Base-by-base conservation (phyloP, 148 eudicot species). In the Pharnaceum exiguum region DNA sequence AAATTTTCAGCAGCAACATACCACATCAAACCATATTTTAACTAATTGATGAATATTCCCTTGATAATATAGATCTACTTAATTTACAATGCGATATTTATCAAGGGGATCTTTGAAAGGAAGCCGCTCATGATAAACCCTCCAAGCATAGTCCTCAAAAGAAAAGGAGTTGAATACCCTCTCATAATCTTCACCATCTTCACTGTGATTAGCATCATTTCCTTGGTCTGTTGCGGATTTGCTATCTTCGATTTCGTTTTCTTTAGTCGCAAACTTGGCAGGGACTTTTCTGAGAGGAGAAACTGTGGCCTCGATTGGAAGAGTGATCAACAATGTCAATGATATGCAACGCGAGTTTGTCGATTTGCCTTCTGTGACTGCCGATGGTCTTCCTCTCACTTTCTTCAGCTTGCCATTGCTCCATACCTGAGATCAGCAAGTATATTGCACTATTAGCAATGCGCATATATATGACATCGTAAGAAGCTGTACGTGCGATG, bases 141-240 rank as follows among this genome's bases (percentile, higher is more conserved):
- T 86, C 97, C 95, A 81, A 0, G 89, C 90, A 46, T 90, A 90
- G 49, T 86, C 97, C 69, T 90, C 91, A 2, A 90, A 85, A 2
- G 73, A 59, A 19, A 89, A 85, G 0, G 90, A 47, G 57, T 73
- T 53, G 50, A 85, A 85, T 13, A 54, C 49, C 55, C 46, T 60
- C 19, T 24, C 7, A 59, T 73, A 59, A 16, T 27, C 46, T 10
- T 16, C 53, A n/a, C 23, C 52, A 17, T 30, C 31, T 10, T 32
- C 17, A 12, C 10, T 18, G 27, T 55, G 49, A 26, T 28, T 46
- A 0, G 39, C 38, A 7, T 28, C 38, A 2, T 37, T 30, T n/a
- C 47, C 18, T 30, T 26, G 2, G 27, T 27, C 27, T 9, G 19
- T 37, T 10, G 12, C 42, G 9, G 4, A 31, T 4, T 31, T 43